phyloP scores from a whole-genome alignment of 495 filamentous ascomycete genomes.

The Hypoxylon cercidicola region DNA sequence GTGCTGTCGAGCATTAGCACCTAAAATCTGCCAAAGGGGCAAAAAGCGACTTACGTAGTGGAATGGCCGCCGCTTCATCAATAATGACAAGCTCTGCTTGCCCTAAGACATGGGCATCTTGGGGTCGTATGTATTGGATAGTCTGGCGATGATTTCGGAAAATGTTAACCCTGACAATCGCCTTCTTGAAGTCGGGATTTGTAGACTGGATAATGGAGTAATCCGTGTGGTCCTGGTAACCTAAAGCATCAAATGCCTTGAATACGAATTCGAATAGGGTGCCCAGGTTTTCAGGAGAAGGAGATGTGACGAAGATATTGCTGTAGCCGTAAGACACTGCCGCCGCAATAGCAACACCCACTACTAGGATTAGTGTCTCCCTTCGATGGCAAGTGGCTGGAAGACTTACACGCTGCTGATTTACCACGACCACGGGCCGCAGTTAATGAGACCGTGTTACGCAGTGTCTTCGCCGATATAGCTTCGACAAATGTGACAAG shows the following conservation, averaged over 20 bases:
- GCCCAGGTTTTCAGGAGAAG: slow-evolving; percentile 97
- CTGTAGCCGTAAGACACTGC: slow-evolving; percentile 96
- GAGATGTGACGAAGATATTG: slow-evolving; percentile 99
- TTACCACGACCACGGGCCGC: slow-evolving; percentile 97
- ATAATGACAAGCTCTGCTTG: slow-evolving; percentile 97
- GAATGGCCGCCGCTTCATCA: slow-evolving; percentile 97
- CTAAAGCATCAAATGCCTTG: slow-evolving; percentile 95
- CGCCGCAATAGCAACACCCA: slow-evolving; percentile 89
- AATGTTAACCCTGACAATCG: slow-evolving; percentile 95
- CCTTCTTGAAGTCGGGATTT: slow-evolving; percentile 99
- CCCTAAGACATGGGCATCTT: slow-evolving; percentile 92
- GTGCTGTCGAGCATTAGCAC: slow-evolving; percentile 31
- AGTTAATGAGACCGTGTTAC: slow-evolving; percentile 92
- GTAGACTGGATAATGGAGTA: slow-evolving; percentile 99
- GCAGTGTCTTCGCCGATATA: slow-evolving; percentile 93
- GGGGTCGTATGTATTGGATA: slow-evolving; percentile 97
- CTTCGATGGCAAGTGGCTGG: not conserved
- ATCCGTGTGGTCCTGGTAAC: slow-evolving; percentile 92
- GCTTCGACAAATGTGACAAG: slow-evolving; percentile 95
- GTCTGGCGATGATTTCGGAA: slow-evolving; percentile 96
- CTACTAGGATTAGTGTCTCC: slow-evolving; percentile 22
- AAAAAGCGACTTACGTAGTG: slow-evolving; percentile 66
- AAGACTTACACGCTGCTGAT: slow-evolving; percentile 73
- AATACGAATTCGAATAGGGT: slow-evolving; percentile 98
- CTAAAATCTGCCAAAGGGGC: not conserved